Evolutionary conservation across 2,329 filamentous ascomycete species (phyloP), one percentile per base, ranked within the genome.

Genomic region (Pseudogymnoascus sp.): DNA sequence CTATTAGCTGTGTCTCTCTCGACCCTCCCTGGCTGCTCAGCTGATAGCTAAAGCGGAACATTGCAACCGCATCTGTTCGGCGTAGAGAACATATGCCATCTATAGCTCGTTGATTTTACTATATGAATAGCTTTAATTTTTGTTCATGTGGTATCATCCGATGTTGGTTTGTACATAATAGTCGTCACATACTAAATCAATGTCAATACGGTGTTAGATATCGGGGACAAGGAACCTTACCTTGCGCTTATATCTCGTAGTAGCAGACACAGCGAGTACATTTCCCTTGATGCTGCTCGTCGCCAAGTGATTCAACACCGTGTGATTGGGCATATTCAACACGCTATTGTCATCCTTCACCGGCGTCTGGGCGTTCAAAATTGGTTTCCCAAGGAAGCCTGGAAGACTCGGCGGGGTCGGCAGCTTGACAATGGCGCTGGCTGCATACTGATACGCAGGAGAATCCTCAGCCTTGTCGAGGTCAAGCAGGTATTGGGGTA

Each of bases 271-370:
- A 36, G 95, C 95, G 67, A 99, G 81, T 25, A 97, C 90, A 66
- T 93, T 93, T 69, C 96, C 92, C 79, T 96, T 97, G 76, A 99
- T 99, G 75, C 93, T 97, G 76, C 93, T 97, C 2, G 95, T 99
- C 59, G 93, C 93, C 69, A 99, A 80, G 75, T 99, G 95, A 69
- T 99, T 99, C 66, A 99, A 79, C 34, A 97, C 91, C 0, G 95
- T 97, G 72, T 99, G 93, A 71, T 97, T 99, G 12, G 95, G 95
- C 84, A 97, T 93, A 69, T 91, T 95, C 67, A 99, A 79, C 65
- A 99, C 95, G 77, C 93, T 97, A 75, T 93, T 96, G 77, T 99
- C 95, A 74, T 99, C 95, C 79, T 97, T 97, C 82, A 96, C 91
- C 5, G 93, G 87, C 25, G 91, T 92, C 2, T 87, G 88, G 59